These are phyloP conservation scores for Barnettozyma salicaria DNA, from an alignment of 805 yeast genomes.

Conservation along the genomic window DNA sequence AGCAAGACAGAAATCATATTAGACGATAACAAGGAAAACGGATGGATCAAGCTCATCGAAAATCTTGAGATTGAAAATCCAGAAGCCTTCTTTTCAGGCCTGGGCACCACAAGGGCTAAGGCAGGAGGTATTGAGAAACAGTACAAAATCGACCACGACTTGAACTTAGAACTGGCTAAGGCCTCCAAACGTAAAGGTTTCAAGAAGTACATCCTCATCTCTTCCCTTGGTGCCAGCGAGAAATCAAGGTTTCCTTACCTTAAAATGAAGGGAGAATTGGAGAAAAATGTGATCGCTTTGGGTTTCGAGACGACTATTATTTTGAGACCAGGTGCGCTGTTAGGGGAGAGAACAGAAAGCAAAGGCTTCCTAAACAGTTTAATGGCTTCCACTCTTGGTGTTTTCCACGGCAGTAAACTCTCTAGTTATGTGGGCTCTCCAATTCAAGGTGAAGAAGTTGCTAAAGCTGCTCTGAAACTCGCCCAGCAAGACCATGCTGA, in stretches of 20 bases:
- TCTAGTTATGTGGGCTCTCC: constrained; percentile 37
- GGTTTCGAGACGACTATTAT: constrained; percentile 69
- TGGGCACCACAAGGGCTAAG: constrained; percentile 68
- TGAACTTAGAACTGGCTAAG: constrained; percentile 61
- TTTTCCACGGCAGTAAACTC: constrained; percentile 30
- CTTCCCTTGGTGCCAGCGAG: constrained; percentile 58
- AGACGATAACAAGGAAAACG: constrained; percentile 37
- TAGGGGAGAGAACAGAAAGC: constrained; percentile 52
- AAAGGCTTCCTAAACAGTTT: constrained; percentile 35
- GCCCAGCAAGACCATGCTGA: constrained; percentile 18
- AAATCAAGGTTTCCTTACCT: constrained; percentile 55
- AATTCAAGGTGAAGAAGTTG: constrained; percentile 62
- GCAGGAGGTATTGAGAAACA: constrained; percentile 75
- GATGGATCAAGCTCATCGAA: constrained; percentile 42
- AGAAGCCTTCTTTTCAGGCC: constrained; percentile 47
- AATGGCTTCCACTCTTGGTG: constrained; percentile 25
- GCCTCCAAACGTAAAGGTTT: constrained; percentile 69
- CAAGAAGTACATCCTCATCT: constrained; percentile 60
- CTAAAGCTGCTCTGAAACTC: constrained; percentile 42
- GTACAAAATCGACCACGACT: constrained; percentile 65
- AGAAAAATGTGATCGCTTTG: constrained; percentile 55
- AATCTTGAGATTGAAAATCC: constrained; percentile 17
- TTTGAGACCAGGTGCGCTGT: constrained; percentile 67
- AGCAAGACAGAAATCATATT: constrained; percentile 31
- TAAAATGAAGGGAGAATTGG: constrained; percentile 70